Evolutionary conservation across 2,329 filamentous ascomycete species (phyloP), one percentile per base, ranked within the genome.

Genomic region (Shiraia bambusicola): DNA sequence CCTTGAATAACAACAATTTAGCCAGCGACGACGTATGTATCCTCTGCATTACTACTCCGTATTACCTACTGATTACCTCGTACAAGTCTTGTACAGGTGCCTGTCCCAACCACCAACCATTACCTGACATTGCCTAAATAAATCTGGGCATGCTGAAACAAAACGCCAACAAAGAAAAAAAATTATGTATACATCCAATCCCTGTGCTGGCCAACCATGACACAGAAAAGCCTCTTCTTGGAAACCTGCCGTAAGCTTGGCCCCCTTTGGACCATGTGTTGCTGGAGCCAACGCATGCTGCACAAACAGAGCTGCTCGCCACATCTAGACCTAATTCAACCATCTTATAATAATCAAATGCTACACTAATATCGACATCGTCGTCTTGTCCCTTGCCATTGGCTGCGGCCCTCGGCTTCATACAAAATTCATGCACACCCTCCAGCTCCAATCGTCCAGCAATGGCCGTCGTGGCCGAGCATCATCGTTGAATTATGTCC

Each of bases 201-300:
- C 17, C 8, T 6, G 7, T n/a, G 5, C 6, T 34, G 38, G 8
- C 45, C 36, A 47, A 43, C 34, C 37, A 42, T 15, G 28, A 11
- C 28, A 3, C 29, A n/a, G 8, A 19, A 22, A 19, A 19, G 19
- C 34, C 4, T 28, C 13, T 41, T 28, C 30, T 12, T 24, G 19
- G 35, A 39, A 42, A 15, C n/a, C n/a, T 15, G 19, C 25, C 34
- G 26, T 25, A 22, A 34, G 11, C 37, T 25, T 39, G 14, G 9
- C 22, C 22, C 28, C 33, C 42, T 30, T 28, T 30, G 34, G n/a
- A 31, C 40, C 27, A 26, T 14, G 33, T 29, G 34, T 45, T 42
- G 45, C 45, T 45, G 48, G 45, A 45, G 48, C 48, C 48, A 47
- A 28, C 41, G 28, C 44, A 50, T 42, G 33, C 28, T 22, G 42